Evolutionary conservation across 2,329 filamentous ascomycete species (phyloP).

Genomic region (Clathrospora elynae): DNA sequence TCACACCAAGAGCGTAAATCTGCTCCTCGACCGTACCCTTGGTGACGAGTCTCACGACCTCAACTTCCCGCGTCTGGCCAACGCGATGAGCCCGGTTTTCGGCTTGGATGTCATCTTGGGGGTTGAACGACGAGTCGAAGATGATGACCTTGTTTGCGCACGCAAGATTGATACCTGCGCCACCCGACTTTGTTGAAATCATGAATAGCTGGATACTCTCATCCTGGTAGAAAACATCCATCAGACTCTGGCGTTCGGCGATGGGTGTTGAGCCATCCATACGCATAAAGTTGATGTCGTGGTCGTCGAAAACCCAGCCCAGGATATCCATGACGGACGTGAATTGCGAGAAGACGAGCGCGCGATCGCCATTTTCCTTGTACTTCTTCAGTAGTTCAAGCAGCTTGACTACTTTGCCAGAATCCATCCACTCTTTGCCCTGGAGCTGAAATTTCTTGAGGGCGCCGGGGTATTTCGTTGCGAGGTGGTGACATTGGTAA

Average conservation of each 20-base stretch:
- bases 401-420: slow-evolving; percentile 85
- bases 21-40: slow-evolving; percentile 87
- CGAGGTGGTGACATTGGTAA: slow-evolving; percentile 66
- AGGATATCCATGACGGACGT: slow-evolving; percentile 90
- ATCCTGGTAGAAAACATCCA: slow-evolving; percentile 83
- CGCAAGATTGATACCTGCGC: slow-evolving; percentile 95
- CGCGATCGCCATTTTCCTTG: slow-evolving; percentile 79
- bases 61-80: slow-evolving; percentile 86
- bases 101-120: slow-evolving; percentile 96
- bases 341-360: slow-evolving; percentile 92
- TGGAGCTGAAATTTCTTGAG: slow-evolving; percentile 63
- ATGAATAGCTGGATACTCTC: slow-evolving; percentile 84
- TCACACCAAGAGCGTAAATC: slow-evolving; percentile 87
- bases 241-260: slow-evolving; percentile 79
- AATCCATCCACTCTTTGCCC: slow-evolving; percentile 69
- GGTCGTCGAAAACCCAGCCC: slow-evolving; percentile 75
- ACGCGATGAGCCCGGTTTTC: slow-evolving; percentile 96
- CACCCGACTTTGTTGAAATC: slow-evolving; percentile 89
- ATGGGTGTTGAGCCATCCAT: slow-evolving; percentile 85
- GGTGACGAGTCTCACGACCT: slow-evolving; percentile 84
- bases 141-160: slow-evolving; percentile 97
- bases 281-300: slow-evolving; percentile 78
- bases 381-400: slow-evolving; percentile 75
- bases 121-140: slow-evolving; percentile 96
- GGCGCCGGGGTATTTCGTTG: slow-evolving; percentile 56